phyloP scores from a whole-genome alignment of 495 filamentous ascomycete species.

The Podospora pseudoanserina region DNA sequence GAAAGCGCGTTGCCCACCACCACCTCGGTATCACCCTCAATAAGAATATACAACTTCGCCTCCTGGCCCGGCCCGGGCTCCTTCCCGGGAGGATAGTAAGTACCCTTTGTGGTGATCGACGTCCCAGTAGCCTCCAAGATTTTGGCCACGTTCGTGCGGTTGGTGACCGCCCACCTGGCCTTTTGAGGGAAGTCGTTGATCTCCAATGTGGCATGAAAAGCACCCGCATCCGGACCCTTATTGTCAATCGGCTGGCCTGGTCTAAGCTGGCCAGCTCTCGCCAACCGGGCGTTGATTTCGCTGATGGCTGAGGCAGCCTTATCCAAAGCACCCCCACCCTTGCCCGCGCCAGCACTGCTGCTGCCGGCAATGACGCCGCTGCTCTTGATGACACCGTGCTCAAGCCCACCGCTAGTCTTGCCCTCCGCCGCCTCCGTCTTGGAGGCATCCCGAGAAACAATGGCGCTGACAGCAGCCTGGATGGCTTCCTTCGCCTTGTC shows the following conservation, averaged over 20 bases:
- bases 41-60: constrained; percentile 93
- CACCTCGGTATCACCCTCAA: constrained; percentile 94
- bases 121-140: constrained; percentile 93
- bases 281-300: constrained; percentile 81
- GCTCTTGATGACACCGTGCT: constrained; percentile 39
- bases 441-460: constrained; percentile 43
- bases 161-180: constrained; percentile 97
- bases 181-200: constrained; percentile 99
- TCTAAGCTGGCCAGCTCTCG: constrained; percentile 78
- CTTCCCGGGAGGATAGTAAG: constrained; percentile 79
- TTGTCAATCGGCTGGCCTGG: constrained; percentile 96
- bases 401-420: constrained; percentile 56
- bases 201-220: constrained; percentile 94
- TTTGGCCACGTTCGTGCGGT: constrained; percentile 97
- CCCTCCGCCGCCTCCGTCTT: constrained; percentile 27
- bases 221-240: constrained; percentile 94
- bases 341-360: constrained; percentile 33
- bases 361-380: constrained; percentile 47
- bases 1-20: constrained; percentile 88
- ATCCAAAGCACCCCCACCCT: constrained; percentile 70
- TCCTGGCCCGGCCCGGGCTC: constrained; percentile 67
- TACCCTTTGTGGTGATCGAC: constrained; percentile 96
- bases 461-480: constrained; percentile 57
- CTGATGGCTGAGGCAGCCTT: constrained; percentile 81
- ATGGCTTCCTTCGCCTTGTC: constrained; percentile 62